phyloP scores from a whole-genome alignment of 148 eudicot species.

The Vaccinium vitisidaea region DNA sequence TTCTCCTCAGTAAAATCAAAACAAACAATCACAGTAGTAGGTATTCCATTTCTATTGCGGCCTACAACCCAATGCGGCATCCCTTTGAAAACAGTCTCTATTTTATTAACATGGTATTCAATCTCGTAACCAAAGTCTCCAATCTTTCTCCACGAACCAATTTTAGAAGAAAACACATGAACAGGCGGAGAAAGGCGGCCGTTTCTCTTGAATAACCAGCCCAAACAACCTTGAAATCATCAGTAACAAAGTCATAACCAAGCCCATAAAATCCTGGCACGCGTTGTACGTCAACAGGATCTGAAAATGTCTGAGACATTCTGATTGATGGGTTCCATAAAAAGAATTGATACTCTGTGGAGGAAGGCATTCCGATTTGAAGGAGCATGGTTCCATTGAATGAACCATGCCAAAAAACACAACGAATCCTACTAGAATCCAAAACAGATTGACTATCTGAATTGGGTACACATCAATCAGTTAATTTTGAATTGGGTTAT shows the following conservation, averaged over 20 bases:
- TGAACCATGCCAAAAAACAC: not conserved
- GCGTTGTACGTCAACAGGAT: not conserved
- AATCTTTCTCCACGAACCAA: not conserved
- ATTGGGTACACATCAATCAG: no score
- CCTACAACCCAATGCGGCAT: constrained; percentile 3
- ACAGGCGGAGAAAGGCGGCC: not conserved
- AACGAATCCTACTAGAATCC: no score
- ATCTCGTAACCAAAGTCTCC: not conserved
- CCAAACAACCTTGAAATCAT: constrained; percentile 11
- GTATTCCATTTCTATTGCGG: not conserved
- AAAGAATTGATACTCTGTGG: no score
- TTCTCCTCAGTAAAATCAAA: constrained; percentile 11
- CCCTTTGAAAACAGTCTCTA: constrained; percentile 6
- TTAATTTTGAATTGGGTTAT: no score
- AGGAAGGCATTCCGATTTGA: no score
- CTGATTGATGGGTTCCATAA: constrained; percentile 10
- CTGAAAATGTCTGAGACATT: not conserved
- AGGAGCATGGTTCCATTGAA: constrained; percentile 1
- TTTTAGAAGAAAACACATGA: constrained; percentile 6
- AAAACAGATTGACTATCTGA: no score
- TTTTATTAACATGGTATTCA: not conserved
- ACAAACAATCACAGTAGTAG: not conserved
- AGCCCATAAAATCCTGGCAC: not conserved
- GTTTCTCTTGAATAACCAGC: not conserved
- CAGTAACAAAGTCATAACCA: not conserved